Conservation (phyloP, 2,329 filamentous ascomycete species). For the Clonostachys byssicola region DNA sequence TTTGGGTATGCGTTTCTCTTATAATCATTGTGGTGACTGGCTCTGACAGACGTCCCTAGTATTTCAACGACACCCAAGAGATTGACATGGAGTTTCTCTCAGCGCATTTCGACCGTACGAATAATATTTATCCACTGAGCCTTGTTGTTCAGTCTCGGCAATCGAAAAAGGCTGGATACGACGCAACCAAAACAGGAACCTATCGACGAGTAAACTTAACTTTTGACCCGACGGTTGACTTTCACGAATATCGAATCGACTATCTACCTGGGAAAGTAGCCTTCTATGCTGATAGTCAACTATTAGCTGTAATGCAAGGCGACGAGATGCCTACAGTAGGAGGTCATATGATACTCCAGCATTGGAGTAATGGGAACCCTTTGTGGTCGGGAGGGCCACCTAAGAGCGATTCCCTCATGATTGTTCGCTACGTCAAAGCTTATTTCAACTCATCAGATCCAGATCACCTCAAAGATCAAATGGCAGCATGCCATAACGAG, state of each 20-base stretch:
- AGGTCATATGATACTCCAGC: constrained; percentile 67
- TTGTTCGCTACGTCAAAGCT: constrained; percentile 67
- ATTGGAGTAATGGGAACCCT: constrained; percentile 74
- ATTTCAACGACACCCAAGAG: constrained; percentile 74
- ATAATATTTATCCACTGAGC: constrained; percentile 57
- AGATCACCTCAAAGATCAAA: not conserved
- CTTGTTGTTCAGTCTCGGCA: constrained; percentile 69
- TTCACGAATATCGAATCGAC: constrained; percentile 80
- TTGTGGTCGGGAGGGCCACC: constrained; percentile 72
- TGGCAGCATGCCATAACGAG: constrained; percentile 1
- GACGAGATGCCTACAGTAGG: constrained; percentile 52
- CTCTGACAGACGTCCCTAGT: constrained; percentile 38
- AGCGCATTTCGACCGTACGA: constrained; percentile 49
- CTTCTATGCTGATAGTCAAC: constrained; percentile 64
- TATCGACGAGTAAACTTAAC: constrained; percentile 55
- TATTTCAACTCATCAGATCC: constrained; percentile 70
- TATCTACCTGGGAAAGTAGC: constrained; percentile 58
- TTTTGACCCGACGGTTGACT: constrained; percentile 61
- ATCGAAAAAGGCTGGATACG: constrained; percentile 54
- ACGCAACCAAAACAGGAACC: constrained; percentile 55
- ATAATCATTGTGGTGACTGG: not conserved
- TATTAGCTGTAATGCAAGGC: constrained; percentile 52
- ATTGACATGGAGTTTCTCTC: constrained; percentile 81
- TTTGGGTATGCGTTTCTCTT: constrained; percentile 52
- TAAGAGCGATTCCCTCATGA: constrained; percentile 53